A percentile compares a stretch with the other conserved stretches of the same genome.
Evolutionary conservation across 352 stramenopile genomes (phyloP).

Genomic region (Phytophthora sp.): DNA sequence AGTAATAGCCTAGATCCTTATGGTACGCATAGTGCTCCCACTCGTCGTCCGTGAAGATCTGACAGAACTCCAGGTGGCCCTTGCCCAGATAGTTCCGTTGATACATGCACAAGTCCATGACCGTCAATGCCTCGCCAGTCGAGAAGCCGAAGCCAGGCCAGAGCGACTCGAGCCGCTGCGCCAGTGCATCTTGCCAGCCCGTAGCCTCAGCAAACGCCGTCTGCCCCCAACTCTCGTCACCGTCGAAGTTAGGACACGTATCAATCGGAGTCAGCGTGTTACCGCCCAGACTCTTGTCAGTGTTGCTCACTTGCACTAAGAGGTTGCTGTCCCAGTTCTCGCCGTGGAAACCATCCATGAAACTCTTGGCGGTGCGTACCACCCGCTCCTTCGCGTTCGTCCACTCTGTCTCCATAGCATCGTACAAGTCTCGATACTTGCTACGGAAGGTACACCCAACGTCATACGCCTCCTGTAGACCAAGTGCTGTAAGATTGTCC

Average conservation of each 20-base stretch:
- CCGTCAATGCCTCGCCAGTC: constrained; percentile 38
- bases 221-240: constrained; percentile 38
- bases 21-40: constrained; percentile 61
- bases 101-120: constrained; percentile 72
- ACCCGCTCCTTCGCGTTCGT: constrained; percentile 59
- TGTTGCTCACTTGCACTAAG: constrained; percentile 47
- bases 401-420: constrained; percentile 50
- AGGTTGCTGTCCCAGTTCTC: constrained; percentile 29
- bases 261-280: constrained; percentile 65
- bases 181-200: constrained; percentile 33
- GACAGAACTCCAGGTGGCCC: constrained; percentile 46
- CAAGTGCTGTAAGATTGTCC: constrained; percentile 67
- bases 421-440: constrained; percentile 55
- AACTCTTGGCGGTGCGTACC: constrained; percentile 53
- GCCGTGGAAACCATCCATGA: constrained; percentile 60
- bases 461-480: constrained; percentile 49
- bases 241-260: constrained; percentile 50
- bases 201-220: constrained; percentile 33
- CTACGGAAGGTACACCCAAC: constrained; percentile 43
- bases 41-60: constrained; percentile 62
- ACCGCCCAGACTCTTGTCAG: constrained; percentile 43
- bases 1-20: constrained; percentile 65
- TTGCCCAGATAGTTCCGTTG: constrained; percentile 57
- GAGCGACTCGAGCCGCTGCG: constrained; percentile 41
- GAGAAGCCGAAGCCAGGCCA: constrained; percentile 51